These are phyloP conservation scores for Pythium utonaiense DNA, from an alignment of 352 stramenopile species.

Conservation along the genomic window DNA sequence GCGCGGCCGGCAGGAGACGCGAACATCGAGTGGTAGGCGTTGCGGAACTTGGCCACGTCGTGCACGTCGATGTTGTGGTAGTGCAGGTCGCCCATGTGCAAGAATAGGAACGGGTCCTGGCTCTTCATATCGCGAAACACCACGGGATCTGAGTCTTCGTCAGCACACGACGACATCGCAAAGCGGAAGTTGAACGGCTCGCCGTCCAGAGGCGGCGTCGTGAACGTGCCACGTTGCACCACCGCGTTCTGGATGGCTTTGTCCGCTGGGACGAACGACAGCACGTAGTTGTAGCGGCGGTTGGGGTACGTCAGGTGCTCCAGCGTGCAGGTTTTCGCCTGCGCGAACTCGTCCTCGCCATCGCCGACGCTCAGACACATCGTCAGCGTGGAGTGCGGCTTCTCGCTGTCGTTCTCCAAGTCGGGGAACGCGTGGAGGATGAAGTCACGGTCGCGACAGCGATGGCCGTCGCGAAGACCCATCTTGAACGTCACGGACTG, in stretches of 20 bases:
- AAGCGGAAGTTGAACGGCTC: conserved; percentile 60
- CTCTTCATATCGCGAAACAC: conserved; percentile 51
- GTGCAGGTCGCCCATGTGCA: conserved; percentile 88
- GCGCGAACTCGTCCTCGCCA: conserved; percentile 28
- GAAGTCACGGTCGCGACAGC: conserved; percentile 46
- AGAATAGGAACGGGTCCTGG: conserved; percentile 76
- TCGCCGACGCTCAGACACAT: conserved; percentile 26
- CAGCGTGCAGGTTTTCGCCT: conserved; percentile 48
- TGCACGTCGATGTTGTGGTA: conserved; percentile 83
- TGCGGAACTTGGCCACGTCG: conserved; percentile 50
- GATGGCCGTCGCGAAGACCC: conserved; percentile 50
- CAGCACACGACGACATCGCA: conserved; percentile 76
- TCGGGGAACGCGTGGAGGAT: conserved; percentile 55
- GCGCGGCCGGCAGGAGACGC: conserved; percentile 55
- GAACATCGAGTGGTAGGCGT: conserved; percentile 72
- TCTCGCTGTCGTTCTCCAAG: conserved; percentile 32
- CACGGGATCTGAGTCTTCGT: conserved; percentile 70
- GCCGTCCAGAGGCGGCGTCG: conserved; percentile 44
- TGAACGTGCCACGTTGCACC: conserved; percentile 40
- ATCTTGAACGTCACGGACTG: conserved; percentile 71
- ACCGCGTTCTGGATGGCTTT: conserved; percentile 23
- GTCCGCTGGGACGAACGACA: conserved; percentile 35
- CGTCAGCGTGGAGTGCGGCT: conserved; percentile 38
- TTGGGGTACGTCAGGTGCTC: conserved; percentile 42
- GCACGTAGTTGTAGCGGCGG: conserved; percentile 57